Base-by-base conservation (phyloP, 73 alveolate genomes). In the Paramecium tetraurelia region DNA sequence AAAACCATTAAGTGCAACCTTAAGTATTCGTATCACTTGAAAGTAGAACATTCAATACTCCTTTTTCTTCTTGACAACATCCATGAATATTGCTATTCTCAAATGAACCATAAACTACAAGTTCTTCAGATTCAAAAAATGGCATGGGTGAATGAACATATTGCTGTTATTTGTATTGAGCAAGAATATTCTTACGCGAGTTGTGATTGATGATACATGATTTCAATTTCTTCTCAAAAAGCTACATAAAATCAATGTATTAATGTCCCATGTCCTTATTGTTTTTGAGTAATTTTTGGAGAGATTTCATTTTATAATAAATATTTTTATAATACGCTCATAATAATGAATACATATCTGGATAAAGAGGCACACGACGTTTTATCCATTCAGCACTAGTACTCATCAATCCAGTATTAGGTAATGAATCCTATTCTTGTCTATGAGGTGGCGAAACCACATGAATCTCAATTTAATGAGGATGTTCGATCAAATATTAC, bases 1-100 rank as follows among this genome's bases (percentile, higher is more conserved):
- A 89, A 89, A 89, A 89, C 94, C 94, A 89, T 24, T 77, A 89
- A 12, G 94, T 89, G 31, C 86, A 89, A 4, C 94, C 94, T 38
- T 89, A 41, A 22, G 94, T 89, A 70, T 89, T 89, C 8, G 94
- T 89, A 53, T 89, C 94, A 46, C 76, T 44, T 10, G 90, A 80
- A 22, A 80, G 76, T 40, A 80, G 14, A 11, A 80, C 75, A 46
- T 80, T 80, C 11, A 80, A 14, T 24, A 44, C 70, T 22, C 46
- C 46, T 63, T 44, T 24, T 46, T 41, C 90, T 48, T 80, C 90
- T 80, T 80, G 12, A 80, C 90, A 40, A 12, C 46, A 33, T 41
- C 63, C 90, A 44, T 80, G 90, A 24, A 80, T 80, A 46, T 80
- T 80, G 18, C 63, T 31, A 41, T 80, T 80, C 57, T 80, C 90